A percentile compares a stretch with the other conserved stretches of the same genome.
These are phyloP conservation scores for Lactarius pseudohatsudake DNA, from an alignment of 768 basidiomycete genomes.

Conservation along the genomic window DNA sequence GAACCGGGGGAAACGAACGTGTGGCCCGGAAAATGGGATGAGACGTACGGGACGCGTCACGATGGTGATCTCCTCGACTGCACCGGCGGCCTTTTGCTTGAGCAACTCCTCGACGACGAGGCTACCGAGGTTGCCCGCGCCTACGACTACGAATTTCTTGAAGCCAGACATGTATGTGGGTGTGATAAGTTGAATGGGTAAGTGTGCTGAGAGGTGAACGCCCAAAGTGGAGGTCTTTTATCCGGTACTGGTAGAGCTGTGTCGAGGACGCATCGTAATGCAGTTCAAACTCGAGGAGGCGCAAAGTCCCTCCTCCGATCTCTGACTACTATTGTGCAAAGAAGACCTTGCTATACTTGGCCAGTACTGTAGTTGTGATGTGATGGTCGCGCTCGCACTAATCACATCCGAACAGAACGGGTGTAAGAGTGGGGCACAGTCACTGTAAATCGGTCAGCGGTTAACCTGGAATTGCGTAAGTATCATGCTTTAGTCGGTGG, in stretches of 20 bases:
- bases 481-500: background rate
- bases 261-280: background rate
- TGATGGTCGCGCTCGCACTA: background rate
- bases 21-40: too few relatives aligned
- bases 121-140: slow-evolving; percentile 27
- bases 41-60: slow-evolving; percentile 26
- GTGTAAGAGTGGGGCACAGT: background rate
- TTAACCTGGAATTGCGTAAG: background rate
- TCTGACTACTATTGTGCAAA: background rate
- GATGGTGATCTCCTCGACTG: slow-evolving; percentile 20
- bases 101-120: slow-evolving; percentile 28
- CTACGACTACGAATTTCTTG: slow-evolving; percentile 25
- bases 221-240: background rate
- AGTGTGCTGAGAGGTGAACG: background rate
- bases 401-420: background rate
- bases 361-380: background rate
- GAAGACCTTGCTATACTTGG: background rate
- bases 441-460: background rate
- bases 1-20: too few relatives aligned
- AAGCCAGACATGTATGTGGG: slow-evolving; percentile 20
- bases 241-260: background rate
- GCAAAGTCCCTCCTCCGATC: background rate
- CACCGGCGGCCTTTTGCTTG: slow-evolving; percentile 25
- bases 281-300: too few relatives aligned
- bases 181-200: background rate